These are phyloP conservation scores for Lachnellula suecica DNA, from an alignment of 2,329 filamentous ascomycete genomes.

Conservation along the genomic window DNA sequence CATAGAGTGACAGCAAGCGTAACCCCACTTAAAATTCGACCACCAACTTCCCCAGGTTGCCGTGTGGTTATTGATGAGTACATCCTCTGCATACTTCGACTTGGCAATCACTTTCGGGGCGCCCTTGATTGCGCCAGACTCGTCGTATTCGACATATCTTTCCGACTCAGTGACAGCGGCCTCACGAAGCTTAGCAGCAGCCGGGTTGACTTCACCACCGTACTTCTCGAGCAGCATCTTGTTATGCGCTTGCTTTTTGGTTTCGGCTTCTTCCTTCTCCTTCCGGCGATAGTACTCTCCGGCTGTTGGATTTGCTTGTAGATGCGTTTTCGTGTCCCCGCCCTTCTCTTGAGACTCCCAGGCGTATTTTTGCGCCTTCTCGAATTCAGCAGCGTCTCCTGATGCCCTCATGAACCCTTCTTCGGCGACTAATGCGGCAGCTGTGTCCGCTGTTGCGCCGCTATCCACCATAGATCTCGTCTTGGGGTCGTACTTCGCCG, in stretches of 20 bases:
- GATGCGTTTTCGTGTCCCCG: constrained; percentile 76
- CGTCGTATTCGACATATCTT: constrained; percentile 90
- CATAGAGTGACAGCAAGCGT: constrained; percentile 88
- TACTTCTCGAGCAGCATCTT: constrained; percentile 80
- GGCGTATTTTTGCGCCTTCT: constrained; percentile 82
- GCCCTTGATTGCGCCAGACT: constrained; percentile 87
- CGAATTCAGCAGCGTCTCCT: constrained; percentile 91
- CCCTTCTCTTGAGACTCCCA: constrained; percentile 92
- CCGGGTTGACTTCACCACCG: constrained; percentile 62
- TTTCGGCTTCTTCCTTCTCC: constrained; percentile 70
- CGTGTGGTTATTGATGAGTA: constrained; percentile 86
- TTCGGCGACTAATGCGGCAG: constrained; percentile 82
- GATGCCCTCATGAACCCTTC: constrained; percentile 88
- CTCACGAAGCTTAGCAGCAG: constrained; percentile 62
- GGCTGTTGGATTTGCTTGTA: constrained; percentile 95
- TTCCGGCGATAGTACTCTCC: constrained; percentile 83
- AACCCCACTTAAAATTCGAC: constrained; percentile 93
- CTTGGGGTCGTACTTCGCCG: constrained; percentile 96
- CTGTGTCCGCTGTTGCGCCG: constrained; percentile 76
- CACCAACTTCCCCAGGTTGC: constrained; percentile 98
- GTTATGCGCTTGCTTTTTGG: constrained; percentile 65
- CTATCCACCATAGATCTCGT: constrained; percentile 87
- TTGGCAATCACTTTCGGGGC: constrained; percentile 71
- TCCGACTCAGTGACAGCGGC: constrained; percentile 78
- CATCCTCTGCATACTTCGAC: constrained; percentile 90